These are phyloP conservation scores for Hypocreales sp. DNA, from an alignment of 2,329 filamentous ascomycete species.

Conservation along the genomic window DNA sequence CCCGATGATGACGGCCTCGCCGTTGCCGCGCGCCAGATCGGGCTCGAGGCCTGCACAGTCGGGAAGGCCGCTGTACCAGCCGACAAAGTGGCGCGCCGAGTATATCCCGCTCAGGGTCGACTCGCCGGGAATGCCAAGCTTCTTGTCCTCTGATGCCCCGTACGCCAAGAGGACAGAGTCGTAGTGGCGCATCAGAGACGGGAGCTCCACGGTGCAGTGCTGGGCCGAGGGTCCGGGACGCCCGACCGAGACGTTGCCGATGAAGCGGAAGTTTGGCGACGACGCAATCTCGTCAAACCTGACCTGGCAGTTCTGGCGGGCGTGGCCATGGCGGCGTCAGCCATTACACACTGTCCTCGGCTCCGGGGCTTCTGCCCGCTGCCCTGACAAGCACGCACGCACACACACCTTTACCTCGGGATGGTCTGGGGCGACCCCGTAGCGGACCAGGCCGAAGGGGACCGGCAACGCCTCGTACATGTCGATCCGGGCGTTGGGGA, in stretches of 20 bases:
- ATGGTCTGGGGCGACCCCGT: conserved; percentile 95
- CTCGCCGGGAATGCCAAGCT: conserved; percentile 68
- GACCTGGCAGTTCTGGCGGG: conserved; percentile 86
- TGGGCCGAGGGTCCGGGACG: conserved; percentile 22
- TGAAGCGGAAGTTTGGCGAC: conserved; percentile 71
- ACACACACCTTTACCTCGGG: conserved; percentile 97
- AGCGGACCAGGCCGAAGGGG: conserved; percentile 82
- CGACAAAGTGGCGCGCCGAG: conserved; percentile 85
- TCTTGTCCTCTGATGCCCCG: conserved; percentile 72
- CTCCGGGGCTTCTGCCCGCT: no score
- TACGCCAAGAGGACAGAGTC: conserved; percentile 88
- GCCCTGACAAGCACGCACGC: no score
- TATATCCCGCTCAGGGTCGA: conserved; percentile 56
- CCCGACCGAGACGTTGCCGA: conserved; percentile 79
- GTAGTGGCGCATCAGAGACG: conserved; percentile 63
- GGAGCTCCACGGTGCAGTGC: conserved; percentile 44
- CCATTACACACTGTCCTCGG: no score
- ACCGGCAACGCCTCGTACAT: conserved; percentile 95
- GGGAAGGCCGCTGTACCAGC: conserved; percentile 95
- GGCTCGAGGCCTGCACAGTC: conserved; percentile 62
- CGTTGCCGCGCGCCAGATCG: conserved; percentile 58
- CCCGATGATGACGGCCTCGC: conserved; percentile 77
- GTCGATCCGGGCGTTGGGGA: conserved; percentile 60
- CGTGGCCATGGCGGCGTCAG: no score
- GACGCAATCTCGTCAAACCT: conserved; percentile 81